phyloP scores from a whole-genome alignment of 2,329 filamentous ascomycete genomes.

The Xylaria sp. region DNA sequence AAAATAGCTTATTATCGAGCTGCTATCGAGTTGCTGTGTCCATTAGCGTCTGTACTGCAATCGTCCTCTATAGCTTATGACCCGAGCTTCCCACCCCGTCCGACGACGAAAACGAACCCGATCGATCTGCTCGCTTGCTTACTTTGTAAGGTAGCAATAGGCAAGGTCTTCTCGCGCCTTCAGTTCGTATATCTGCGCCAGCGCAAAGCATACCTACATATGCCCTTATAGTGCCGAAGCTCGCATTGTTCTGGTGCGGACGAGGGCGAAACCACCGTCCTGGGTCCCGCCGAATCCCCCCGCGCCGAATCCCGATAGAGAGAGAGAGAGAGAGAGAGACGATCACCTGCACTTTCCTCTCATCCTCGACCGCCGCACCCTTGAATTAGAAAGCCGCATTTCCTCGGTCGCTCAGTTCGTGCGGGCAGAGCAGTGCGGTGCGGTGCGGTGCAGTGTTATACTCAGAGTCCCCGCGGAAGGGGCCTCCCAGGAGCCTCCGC shows the following conservation, averaged over 20 bases:
- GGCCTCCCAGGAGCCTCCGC: not conserved
- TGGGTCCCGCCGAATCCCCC: not conserved
- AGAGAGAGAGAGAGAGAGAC: not conserved
- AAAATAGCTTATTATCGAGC: not conserved
- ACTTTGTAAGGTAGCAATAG: not conserved
- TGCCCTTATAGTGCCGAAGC: not conserved
- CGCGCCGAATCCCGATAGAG: not conserved
- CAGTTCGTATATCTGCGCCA: not conserved
- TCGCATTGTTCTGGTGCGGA: not conserved
- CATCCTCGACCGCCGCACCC: not conserved
- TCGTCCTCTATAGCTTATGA: not conserved
- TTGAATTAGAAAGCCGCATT: not conserved
- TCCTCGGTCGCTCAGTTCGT: not conserved
- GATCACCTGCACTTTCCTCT: not conserved
- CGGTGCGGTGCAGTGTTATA: conserved; percentile 3
- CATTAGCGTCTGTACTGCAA: not conserved
- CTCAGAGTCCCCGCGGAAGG: not conserved
- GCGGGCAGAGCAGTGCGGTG: not conserved
- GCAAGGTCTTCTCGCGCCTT: not conserved
- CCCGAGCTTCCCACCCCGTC: not conserved
- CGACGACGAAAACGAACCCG: not conserved
- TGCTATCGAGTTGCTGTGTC: not conserved
- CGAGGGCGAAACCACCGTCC: not conserved
- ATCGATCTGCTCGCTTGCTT: not conserved
- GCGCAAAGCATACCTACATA: not conserved